phyloP scores from a whole-genome alignment of 2,329 filamentous ascomycete genomes.

The Nemania bipapillata region DNA sequence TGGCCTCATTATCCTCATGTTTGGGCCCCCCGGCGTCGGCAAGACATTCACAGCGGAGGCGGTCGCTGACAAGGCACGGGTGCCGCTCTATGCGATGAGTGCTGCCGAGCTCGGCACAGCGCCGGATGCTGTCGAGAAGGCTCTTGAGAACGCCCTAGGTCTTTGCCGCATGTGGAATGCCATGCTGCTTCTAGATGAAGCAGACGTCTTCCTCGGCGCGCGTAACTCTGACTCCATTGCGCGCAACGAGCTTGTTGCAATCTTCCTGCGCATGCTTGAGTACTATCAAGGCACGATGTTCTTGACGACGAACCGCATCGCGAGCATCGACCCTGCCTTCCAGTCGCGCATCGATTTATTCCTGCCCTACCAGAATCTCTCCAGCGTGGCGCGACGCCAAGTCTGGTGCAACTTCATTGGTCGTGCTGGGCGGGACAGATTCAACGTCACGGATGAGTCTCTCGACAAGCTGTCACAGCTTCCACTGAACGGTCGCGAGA shows the following conservation, averaged over 20 bases:
- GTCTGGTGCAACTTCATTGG: slow-evolving; percentile 55
- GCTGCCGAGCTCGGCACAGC: slow-evolving; percentile 39
- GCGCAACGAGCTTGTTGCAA: slow-evolving; percentile 1
- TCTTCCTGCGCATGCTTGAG: slow-evolving; percentile 38
- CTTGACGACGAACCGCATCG: slow-evolving; percentile 36
- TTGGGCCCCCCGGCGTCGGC: slow-evolving; percentile 38
- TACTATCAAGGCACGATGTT: slow-evolving; percentile 39
- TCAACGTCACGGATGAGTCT: slow-evolving; percentile 49
- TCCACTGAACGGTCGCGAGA: slow-evolving; percentile 62
- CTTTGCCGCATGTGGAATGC: slow-evolving; percentile 40
- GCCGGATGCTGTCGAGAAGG: slow-evolving; percentile 39
- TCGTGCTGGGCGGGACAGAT: slow-evolving; percentile 47
- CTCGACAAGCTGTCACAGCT: slow-evolving; percentile 54
- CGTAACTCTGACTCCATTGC: no score
- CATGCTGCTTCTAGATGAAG: slow-evolving; percentile 41
- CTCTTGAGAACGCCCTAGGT: slow-evolving; percentile 37
- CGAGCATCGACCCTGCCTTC: slow-evolving; percentile 38
- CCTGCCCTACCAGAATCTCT: slow-evolving; percentile 46
- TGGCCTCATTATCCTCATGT: slow-evolving; percentile 36
- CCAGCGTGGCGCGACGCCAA: slow-evolving; percentile 45
- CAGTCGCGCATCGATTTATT: slow-evolving; percentile 39
- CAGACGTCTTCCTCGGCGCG: no score
- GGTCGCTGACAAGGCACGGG: slow-evolving; percentile 36
- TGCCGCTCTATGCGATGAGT: slow-evolving; percentile 38
- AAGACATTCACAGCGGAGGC: slow-evolving; percentile 40